Evolutionary conservation across 306 rosid species (phyloP), one percentile per base, ranked within the genome.

Genomic region (Lotus japonicus): DNA sequence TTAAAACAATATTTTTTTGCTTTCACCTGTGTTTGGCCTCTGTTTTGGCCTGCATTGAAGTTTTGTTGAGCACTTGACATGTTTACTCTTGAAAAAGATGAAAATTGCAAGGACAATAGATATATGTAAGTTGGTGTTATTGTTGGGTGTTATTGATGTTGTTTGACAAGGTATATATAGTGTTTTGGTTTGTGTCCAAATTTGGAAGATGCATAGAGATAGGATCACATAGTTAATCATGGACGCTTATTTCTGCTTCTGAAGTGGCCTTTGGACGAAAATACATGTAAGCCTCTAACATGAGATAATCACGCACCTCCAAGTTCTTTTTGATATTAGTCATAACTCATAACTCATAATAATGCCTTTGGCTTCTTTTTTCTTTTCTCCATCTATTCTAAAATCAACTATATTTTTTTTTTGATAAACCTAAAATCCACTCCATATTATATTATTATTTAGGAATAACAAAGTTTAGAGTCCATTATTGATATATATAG

Each of bases 41-140:
- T 31, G 55, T 61, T 9, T 77, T 86, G 82, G 81, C 82, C 85
- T 14, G 76, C 76, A 42, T 54, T 76, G 74, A 78, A 58, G 55
- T 14, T 66, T 72, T 85, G 87, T 14, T 87, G 88, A 35, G 70
- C 26, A 68, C 55, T 87, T 5, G 96, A 64, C 95, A 90, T 90
- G 7, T 77, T 70, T 74, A 59, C 11, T 56, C 9, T 54, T 38
- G 58, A 21, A 31, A 54, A 59, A 3, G 4, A 64, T 1, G 0
- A 11, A 9, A 8, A 55, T 38, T 8, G 11, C 21, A 51, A 65
- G 16, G 35, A 53, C 3, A 21, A 59, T 55, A 39, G 64, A 61
- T 66, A 0, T 43, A 26, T 15, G 2, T 18, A 63, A 45, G 52
- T 15, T 59, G 49, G 55, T 38, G 57, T 41, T 39, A 9, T 19